Evolutionary conservation across 352 stramenopile species (phyloP), one percentile per base, ranked within the genome.

Genomic region (Phytophthora fragariaefolia): DNA sequence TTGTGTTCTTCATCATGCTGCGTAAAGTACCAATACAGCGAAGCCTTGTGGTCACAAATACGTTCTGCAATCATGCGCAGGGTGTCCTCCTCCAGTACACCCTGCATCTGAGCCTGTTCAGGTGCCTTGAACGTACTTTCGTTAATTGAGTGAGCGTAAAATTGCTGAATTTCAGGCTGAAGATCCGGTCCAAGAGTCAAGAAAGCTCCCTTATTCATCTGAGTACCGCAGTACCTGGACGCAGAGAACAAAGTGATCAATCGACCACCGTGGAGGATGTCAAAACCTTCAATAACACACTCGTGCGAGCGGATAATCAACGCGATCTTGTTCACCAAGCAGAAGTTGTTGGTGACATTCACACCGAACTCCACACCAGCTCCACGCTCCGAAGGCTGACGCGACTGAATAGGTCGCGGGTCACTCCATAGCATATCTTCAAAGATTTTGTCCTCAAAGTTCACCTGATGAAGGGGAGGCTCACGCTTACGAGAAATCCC

Each of bases 371-470:
- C 91, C 12, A 98, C 87, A 10, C 95, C 95, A 3, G 94, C 94
- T 4, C 95, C 93, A 58, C 93, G 88, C 45, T 96, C 87, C 0
- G 83, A 95, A 15, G 88, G 84, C 66, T 96, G 85, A 22, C 89
- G 85, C 7, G 64, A 76, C 48, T 80, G 63, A 58, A 94, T 95
- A 13, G 89, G 72, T 24, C 90, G 89, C 27, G 93, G 93, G 59
- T 98, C 93, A 43, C 88, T 97, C 93, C 93, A 98, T 15, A 98
- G 62, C 83, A 98, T 91, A 58, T 97, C 90, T 74, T 98, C 91
- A 47, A 96, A 98, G 42, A 98, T 92, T 76, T 97, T 91, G 69
- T 98, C 91, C 58, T 98, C 92, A 58, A 97, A 97, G 32, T 83
- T 90, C 18, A 60, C 66, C 52, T 95, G 76, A 58, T 97, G 92